Evolutionary conservation across 768 basidiomycete species (phyloP).

Genomic region (Suillus americanus): DNA sequence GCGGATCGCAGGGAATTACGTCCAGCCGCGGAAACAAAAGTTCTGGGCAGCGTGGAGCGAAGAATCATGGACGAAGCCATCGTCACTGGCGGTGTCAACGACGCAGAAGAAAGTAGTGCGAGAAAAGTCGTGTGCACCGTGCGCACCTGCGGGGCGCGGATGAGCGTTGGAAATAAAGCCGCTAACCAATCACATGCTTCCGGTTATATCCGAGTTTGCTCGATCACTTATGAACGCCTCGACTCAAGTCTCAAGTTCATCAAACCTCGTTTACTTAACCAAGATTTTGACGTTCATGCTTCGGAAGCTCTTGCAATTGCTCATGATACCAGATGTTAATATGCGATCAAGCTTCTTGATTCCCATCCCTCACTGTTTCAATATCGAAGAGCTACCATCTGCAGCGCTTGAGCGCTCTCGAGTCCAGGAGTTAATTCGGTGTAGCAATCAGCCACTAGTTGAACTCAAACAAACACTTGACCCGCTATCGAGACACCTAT

Average conservation of each 20-base stretch:
- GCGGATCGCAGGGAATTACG: conserved; percentile 42
- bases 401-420: conserved; percentile 38
- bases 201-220: not conserved
- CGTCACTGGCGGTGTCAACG: conserved; percentile 14
- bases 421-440: conserved; percentile 21
- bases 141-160: not conserved
- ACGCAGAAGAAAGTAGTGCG: not conserved
- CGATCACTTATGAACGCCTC: not conserved
- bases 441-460: conserved; percentile 14
- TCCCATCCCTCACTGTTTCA: conserved; percentile 38
- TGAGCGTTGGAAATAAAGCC: not conserved
- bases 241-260: too few species aligned
- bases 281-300: not conserved
- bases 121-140: conserved; percentile 1
- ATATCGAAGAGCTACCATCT: conserved; percentile 44
- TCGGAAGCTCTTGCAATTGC: not conserved
- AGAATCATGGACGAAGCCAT: conserved; percentile 54
- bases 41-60: conserved; percentile 47
- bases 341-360: conserved; percentile 6
- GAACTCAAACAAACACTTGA: conserved; percentile 17
- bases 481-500: conserved; percentile 44
- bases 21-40: conserved; percentile 36
- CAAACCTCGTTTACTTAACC: too few species aligned
- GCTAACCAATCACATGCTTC: conserved; percentile 2
- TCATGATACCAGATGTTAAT: too few species aligned